Evolutionary conservation across 2,329 filamentous ascomycete species (phyloP), one percentile per base, ranked within the genome.

Genomic region (Pyricularia sp.): DNA sequence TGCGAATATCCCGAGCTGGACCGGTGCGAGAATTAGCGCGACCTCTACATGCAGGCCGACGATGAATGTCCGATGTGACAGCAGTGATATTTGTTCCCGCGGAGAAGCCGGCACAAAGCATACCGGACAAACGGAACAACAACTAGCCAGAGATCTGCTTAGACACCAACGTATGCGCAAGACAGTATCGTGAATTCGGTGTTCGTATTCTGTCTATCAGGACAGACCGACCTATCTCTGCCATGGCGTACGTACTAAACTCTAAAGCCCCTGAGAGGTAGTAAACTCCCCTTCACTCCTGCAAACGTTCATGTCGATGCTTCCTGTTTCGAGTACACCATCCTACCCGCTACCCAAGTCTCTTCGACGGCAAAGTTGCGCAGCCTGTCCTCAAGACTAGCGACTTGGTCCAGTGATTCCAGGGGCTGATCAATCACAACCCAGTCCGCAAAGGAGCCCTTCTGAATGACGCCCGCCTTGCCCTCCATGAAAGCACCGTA

Each of bases 371-470:
- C 81, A 9, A 89, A 73, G 4, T 78, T 78, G 28, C 86, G 83
- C 68, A 91, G 72, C 42, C 42, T 55, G 14, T 80, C 80, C 69
- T 89, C 86, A 2, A 84, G 70, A 12, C 81, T 79, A n/a, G n/a
- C 20, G 20, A 10, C 20, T n/a, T 7, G 20, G 36, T 85, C 76
- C 63, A 71, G 72, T 0, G 73, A 78, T 68, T 85, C 83, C 0
- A 90, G 73, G 64, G 86, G 83, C 70, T 80, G 75, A 71, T 91
- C 88, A 14, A 92, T 77, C n/a, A 92, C 88, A 4, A 92, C 81
- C 89, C 88, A 92, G 76, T 92, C 90, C 0, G 89, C 90, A 75
- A 86, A 86, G 0, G 85, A 86, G 0, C 87, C 88, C n/a, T 80
- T 76, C 68, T 81, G 77, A 33, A 92, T 89, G 0, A 84, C 79